phyloP scores from a whole-genome alignment of 371 early-diverging fungal species.

The Apophysomyces trapeziformis region DNA sequence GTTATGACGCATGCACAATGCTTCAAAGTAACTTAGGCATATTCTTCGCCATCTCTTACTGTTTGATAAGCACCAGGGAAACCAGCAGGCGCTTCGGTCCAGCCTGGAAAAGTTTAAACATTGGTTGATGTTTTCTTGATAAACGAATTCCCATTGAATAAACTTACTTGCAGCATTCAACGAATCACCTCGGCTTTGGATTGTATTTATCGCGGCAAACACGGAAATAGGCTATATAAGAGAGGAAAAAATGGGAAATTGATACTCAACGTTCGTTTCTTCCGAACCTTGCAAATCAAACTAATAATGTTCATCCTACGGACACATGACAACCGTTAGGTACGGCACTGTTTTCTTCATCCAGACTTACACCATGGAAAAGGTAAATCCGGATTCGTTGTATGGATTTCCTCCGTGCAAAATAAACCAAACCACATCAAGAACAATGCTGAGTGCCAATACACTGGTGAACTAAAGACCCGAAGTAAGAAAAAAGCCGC shows the following conservation, averaged over 20 bases:
- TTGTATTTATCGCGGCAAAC: constrained; percentile 41
- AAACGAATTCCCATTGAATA: neutral
- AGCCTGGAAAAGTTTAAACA: constrained; percentile 25
- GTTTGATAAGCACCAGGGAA: constrained; percentile 56
- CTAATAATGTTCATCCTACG: constrained; percentile 50
- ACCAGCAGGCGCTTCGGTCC: constrained; percentile 54
- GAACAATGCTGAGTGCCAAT: constrained; percentile 44
- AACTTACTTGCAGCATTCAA: constrained; percentile 42
- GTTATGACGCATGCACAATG: too few species aligned
- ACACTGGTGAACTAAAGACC: constrained; percentile 43
- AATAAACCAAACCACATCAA: constrained; percentile 54
- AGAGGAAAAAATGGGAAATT: neutral
- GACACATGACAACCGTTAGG: neutral
- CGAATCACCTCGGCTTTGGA: constrained; percentile 51
- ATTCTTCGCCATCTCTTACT: constrained; percentile 34
- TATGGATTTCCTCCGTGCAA: constrained; percentile 40
- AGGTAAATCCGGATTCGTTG: constrained; percentile 45
- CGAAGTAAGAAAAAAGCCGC: neutral
- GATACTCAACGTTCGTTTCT: constrained; percentile 1
- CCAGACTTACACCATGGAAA: constrained; percentile 48
- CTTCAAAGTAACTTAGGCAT: too few species aligned
- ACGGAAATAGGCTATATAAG: constrained; percentile 45
- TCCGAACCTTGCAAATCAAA: constrained; percentile 45
- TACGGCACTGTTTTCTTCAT: neutral
- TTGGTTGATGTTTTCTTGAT: too few species aligned